A percentile compares a stretch with the other conserved stretches of the same genome.
phyloP scores from a whole-genome alignment of 768 basidiomycete genomes.

The Thelephora ganbajun region DNA sequence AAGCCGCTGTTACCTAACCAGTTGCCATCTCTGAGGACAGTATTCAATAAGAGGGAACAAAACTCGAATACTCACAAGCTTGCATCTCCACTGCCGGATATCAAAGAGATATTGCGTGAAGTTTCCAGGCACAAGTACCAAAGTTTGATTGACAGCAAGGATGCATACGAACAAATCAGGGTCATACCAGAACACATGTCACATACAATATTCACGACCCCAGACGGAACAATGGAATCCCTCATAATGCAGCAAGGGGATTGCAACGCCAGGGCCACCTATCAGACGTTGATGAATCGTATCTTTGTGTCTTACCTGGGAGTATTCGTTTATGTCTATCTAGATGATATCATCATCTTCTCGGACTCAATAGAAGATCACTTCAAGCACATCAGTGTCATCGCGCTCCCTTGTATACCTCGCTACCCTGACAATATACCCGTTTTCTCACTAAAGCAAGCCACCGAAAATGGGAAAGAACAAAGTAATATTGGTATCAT shows the following conservation, averaged over 20 bases:
- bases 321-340: constrained; percentile 18
- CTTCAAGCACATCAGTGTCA: constrained; percentile 11
- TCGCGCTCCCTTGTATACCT: no score
- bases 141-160: constrained; percentile 14
- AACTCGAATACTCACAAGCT: constrained; percentile 15
- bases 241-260: constrained; percentile 19
- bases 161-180: constrained; percentile 18
- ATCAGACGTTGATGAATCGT: constrained; percentile 16
- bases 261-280: constrained; percentile 18
- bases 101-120: constrained; percentile 11
- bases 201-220: constrained; percentile 13
- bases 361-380: constrained; percentile 15
- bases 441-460: no score
- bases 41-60: constrained; percentile 7
- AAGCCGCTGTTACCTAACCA: constrained; percentile 4
- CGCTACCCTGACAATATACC: no score
- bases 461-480: no score
- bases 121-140: constrained; percentile 7
- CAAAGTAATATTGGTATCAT: no score
- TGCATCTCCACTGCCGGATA: constrained; percentile 14
- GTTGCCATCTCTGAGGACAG: constrained; percentile 4
- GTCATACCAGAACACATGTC: constrained; percentile 11
- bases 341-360: constrained; percentile 21
- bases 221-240: constrained; percentile 17
- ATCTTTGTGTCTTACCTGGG: constrained; percentile 16